Base-by-base conservation (phyloP, 371 early-diverging fungal genomes). In the Mucor piriformis region DNA sequence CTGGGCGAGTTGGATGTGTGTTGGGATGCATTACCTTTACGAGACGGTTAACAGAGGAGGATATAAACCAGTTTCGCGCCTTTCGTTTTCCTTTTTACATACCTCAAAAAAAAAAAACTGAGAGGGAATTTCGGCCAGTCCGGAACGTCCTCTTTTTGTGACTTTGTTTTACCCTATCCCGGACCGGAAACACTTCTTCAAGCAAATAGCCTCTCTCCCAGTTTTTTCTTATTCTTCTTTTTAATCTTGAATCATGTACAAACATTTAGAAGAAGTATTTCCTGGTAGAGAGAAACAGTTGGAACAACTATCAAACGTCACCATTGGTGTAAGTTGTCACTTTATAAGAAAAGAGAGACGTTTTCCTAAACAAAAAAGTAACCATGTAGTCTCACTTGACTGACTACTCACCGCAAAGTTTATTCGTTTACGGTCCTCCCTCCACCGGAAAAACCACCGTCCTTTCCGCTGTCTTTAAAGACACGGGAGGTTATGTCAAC, bases 381-480 rank as follows among this genome's bases (percentile, higher is more conserved):
- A n/a, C n/a, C n/a, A n/a, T n/a, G n/a, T n/a, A 59, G 59, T 44
- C 52, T 44, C 24, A 44, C 7, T 23, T 21, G 8, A 25, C 37
- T 1, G 18, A 42, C 18, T 48, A 32, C 23, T 42, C 55, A 34
- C 63, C 67, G 5, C 67, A 67, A 51, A 73, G 82, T 24, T 61
- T 88, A 32, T 77, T 89, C 58, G 67, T 90, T 24, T 84, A 82
- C 35, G 92, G 92, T 1, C 86, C 80, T 52, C 79, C 89, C 0
- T 85, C 91, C 1, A 86, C 90, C 2, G 95, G 93, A 43, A 94
- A 94, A 61, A 91, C 90, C 0, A 59, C 82, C 2, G 76, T 92
- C 10, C 59, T 88, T 6, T 76, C 74, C 10, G 67, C 75, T 3
- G 55, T 82, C 6, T 53, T 84, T 8, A 66, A 73, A 15, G 33